phyloP scores from a whole-genome alignment of 495 filamentous ascomycete species.

The Aspergillus ostianus region DNA sequence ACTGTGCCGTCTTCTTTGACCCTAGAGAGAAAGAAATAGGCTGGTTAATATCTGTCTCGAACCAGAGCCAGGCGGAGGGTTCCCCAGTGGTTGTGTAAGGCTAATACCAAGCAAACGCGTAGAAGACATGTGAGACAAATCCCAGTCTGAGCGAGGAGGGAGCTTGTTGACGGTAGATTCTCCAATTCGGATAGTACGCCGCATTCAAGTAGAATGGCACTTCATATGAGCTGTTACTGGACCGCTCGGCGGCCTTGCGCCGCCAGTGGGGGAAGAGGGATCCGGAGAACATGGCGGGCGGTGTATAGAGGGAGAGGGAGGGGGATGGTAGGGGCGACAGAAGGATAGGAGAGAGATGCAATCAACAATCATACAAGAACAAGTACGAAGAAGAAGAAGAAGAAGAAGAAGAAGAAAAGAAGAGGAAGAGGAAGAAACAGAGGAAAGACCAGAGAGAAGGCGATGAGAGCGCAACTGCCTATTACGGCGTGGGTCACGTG shows the following conservation, averaged over 20 bases:
- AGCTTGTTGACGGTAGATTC: conserved; percentile 72
- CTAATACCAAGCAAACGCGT: conserved; percentile 75
- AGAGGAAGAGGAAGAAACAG: background rate
- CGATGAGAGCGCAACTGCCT: conserved; percentile 7
- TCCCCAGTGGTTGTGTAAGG: conserved; percentile 9
- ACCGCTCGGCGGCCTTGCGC: conserved; percentile 27
- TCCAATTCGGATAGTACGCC: conserved; percentile 88
- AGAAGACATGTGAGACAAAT: conserved; percentile 76
- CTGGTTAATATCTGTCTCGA: conserved; percentile 27
- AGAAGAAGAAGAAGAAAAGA: conserved; percentile 8
- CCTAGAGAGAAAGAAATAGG: conserved; percentile 48
- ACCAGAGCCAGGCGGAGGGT: conserved; percentile 14
- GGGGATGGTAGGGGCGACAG: background rate
- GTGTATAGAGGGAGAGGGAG: conserved; percentile 1
- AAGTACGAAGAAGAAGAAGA: conserved; percentile 4
- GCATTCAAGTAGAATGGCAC: conserved; percentile 60
- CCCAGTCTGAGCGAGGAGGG: conserved; percentile 73
- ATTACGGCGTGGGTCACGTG: conserved; percentile 12
- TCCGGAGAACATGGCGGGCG: conserved; percentile 19
- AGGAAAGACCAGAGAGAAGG: conserved; percentile 5
- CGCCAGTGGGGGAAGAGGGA: conserved; percentile 30
- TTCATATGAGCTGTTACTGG: conserved; percentile 34
- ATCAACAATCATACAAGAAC: background rate
- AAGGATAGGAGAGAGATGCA: background rate
- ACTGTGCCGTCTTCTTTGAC: conserved; percentile 77